These are phyloP conservation scores for Trichoderma harzianum DNA, from an alignment of 2,329 filamentous ascomycete species.

Conservation along the genomic window DNA sequence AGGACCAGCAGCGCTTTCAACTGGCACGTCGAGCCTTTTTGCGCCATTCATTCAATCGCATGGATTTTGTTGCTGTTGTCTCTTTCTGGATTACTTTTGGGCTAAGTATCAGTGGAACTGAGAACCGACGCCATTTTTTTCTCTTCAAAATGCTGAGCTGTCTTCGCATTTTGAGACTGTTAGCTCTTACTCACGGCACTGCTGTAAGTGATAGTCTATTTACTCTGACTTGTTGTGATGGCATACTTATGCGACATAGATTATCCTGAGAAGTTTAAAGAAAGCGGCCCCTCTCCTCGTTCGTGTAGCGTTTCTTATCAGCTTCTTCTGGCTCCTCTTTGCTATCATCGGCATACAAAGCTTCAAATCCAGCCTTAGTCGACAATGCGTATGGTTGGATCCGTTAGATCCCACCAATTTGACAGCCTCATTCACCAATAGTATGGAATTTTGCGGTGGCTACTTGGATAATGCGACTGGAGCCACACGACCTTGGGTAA, in stretches of 20 bases:
- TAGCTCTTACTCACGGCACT: slow-evolving; percentile 89
- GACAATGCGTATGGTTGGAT: slow-evolving; percentile 76
- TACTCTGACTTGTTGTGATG: neutral
- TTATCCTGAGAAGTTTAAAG: slow-evolving; percentile 92
- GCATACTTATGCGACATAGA: slow-evolving; percentile 44
- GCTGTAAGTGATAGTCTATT: slow-evolving; percentile 54
- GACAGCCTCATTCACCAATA: slow-evolving; percentile 57
- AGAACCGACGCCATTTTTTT: slow-evolving; percentile 70
- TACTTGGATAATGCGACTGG: slow-evolving; percentile 63
- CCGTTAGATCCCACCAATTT: slow-evolving; percentile 55
- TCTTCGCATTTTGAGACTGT: slow-evolving; percentile 84
- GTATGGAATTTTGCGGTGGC: slow-evolving; percentile 81
- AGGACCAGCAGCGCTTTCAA: slow-evolving; percentile 77
- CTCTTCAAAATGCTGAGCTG: slow-evolving; percentile 97
- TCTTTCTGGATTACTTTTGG: slow-evolving; percentile 90
- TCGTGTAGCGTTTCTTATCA: slow-evolving; percentile 88
- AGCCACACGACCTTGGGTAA: slow-evolving; percentile 63
- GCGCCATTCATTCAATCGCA: slow-evolving; percentile 89
- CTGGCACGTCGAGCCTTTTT: slow-evolving; percentile 89
- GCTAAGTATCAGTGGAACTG: slow-evolving; percentile 66
- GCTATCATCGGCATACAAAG: slow-evolving; percentile 95
- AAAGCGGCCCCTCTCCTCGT: slow-evolving; percentile 89
- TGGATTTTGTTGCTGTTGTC: slow-evolving; percentile 92
- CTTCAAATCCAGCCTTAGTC: slow-evolving; percentile 80
- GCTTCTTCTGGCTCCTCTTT: slow-evolving; percentile 97